Percentiles rank a stretch among this genome's conserved stretches.
Evolutionary conservation across 2,329 filamentous ascomycete species (phyloP).

Genomic region (Parasarocladium wereldwijsianum): DNA sequence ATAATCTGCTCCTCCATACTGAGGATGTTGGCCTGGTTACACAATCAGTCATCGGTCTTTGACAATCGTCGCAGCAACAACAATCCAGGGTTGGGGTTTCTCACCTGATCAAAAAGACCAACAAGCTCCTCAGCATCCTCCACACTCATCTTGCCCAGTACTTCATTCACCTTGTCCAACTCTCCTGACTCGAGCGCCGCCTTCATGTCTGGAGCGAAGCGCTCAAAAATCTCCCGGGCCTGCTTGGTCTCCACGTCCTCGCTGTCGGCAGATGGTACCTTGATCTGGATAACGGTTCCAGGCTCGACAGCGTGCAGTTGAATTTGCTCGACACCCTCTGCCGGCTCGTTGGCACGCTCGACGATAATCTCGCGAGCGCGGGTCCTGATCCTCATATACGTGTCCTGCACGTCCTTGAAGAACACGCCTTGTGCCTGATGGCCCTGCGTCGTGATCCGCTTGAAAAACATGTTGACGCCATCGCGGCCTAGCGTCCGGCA

Average conservation of each 20-base stretch:
- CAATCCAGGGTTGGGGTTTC: constrained; percentile 11
- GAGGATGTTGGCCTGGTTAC: constrained; percentile 58
- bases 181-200: constrained; percentile 77
- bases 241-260: constrained; percentile 48
- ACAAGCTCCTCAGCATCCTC: constrained; percentile 79
- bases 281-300: constrained; percentile 80
- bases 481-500: constrained; percentile 74
- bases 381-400: constrained; percentile 67
- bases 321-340: constrained; percentile 72
- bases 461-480: constrained; percentile 88
- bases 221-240: constrained; percentile 64
- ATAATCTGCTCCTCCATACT: constrained; percentile 89
- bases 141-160: constrained; percentile 76
- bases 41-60: background rate
- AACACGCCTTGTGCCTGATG: constrained; percentile 89
- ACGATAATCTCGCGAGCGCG: constrained; percentile 57
- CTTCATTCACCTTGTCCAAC: constrained; percentile 43
- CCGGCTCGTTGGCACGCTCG: constrained; percentile 33
- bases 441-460: constrained; percentile 75
- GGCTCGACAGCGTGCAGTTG: constrained; percentile 94
- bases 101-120: constrained; percentile 57
- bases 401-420: constrained; percentile 80
- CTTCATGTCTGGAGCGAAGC: constrained; percentile 68
- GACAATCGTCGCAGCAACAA: background rate
- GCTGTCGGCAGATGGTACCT: constrained; percentile 55